A percentile compares a stretch with the other conserved stretches of the same genome.
These are phyloP conservation scores for Beauveria varroae DNA, from an alignment of 2,329 filamentous ascomycete genomes.

Conservation along the genomic window DNA sequence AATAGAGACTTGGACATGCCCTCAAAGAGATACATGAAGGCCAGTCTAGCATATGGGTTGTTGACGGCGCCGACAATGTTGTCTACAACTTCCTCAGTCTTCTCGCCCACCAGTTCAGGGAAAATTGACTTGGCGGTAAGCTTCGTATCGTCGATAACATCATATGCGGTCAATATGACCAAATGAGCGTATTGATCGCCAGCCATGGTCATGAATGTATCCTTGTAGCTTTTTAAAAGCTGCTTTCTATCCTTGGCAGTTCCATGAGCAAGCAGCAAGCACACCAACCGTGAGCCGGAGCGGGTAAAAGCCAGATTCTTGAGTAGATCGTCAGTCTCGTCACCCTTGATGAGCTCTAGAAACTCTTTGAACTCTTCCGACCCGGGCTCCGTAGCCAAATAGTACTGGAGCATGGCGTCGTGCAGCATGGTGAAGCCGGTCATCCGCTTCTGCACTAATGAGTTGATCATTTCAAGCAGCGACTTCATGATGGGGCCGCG, in stretches of 20 bases:
- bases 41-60: conserved; percentile 55
- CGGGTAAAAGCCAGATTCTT: conserved; percentile 97
- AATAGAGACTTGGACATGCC: conserved; percentile 55
- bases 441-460: conserved; percentile 90
- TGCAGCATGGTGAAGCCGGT: conserved; percentile 97
- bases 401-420: conserved; percentile 97
- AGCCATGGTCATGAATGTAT: conserved; percentile 79
- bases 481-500: conserved; percentile 79
- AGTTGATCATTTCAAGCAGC: conserved; percentile 80
- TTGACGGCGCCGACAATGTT: conserved; percentile 59
- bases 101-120: conserved; percentile 73
- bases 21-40: conserved; percentile 77
- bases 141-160: conserved; percentile 91
- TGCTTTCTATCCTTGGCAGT: conserved; percentile 88
- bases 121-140: conserved; percentile 80
- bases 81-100: conserved; percentile 52
- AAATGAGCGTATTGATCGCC: conserved; percentile 71
- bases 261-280: conserved; percentile 73
- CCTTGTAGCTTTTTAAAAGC: conserved; percentile 82
- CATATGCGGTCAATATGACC: conserved; percentile 77
- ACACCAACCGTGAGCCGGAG: conserved; percentile 75
- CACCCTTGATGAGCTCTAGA: conserved; percentile 81
- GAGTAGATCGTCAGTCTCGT: conserved; percentile 81
- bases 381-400: conserved; percentile 67
- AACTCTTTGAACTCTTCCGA: conserved; percentile 82